phyloP scores from a whole-genome alignment of 2,329 filamentous ascomycete genomes.

The Hymenoscyphus scutula region DNA sequence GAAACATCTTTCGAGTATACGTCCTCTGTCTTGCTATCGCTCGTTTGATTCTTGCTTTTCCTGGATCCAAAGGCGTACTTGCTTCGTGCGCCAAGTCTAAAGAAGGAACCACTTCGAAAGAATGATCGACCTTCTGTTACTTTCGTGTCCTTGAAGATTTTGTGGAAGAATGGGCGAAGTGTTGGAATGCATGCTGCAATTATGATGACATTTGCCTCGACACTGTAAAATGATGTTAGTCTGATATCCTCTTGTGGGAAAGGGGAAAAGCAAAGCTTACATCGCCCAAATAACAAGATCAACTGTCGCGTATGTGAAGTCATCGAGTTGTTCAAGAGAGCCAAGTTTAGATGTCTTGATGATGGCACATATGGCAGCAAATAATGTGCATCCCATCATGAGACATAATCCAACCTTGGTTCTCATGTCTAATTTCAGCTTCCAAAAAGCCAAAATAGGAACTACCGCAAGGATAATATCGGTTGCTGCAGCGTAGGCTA shows the following conservation, averaged over 20 bases:
- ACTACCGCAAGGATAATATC: constrained; percentile 7
- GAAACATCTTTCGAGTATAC: not conserved
- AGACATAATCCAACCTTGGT: constrained; percentile 6
- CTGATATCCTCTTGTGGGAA: not conserved
- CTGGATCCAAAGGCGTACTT: not conserved
- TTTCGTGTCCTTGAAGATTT: constrained; percentile 2
- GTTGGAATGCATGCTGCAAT: constrained; percentile 7
- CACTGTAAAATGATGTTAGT: not conserved
- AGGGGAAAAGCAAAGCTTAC: not conserved
- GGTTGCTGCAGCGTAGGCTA: constrained; percentile 1
- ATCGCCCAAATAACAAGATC: constrained; percentile 8
- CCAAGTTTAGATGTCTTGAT: constrained; percentile 3
- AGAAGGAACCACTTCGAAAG: not conserved
- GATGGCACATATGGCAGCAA: constrained; percentile 5
- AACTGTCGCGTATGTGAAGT: constrained; percentile 5
- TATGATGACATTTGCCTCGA: constrained; percentile 9
- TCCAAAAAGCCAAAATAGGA: constrained; percentile 5
- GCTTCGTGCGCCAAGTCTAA: not conserved
- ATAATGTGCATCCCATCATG: constrained; percentile 9
- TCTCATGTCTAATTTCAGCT: constrained; percentile 5
- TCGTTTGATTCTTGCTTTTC: not conserved
- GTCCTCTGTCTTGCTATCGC: not conserved
- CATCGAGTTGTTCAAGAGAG: constrained; percentile 4
- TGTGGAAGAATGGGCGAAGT: constrained; percentile 8
- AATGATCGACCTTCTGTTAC: constrained; percentile 4